phyloP scores from a whole-genome alignment of 192 early-diverging fungal species.

The Jimgerdemannia lactiflua region DNA sequence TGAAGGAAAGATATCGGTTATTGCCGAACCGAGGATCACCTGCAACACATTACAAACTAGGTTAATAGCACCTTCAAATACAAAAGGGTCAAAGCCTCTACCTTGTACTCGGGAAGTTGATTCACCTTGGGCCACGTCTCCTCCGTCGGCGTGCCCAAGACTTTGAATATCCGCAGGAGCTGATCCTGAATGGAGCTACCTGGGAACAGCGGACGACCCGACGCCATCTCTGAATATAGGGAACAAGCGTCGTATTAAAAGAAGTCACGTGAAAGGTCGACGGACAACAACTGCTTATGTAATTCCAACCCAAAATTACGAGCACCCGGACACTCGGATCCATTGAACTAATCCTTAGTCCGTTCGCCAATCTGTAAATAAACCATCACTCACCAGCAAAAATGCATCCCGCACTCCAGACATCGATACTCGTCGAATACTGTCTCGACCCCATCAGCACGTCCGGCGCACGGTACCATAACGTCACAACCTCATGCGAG shows the following conservation, averaged over 20 bases:
- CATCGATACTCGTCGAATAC: constrained; percentile 85
- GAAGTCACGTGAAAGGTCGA: too few species aligned
- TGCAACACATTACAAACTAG: neutral
- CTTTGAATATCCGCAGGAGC: constrained; percentile 88
- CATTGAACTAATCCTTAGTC: neutral
- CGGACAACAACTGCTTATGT: neutral
- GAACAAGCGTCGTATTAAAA: neutral
- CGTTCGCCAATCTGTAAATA: neutral
- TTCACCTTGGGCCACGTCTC: constrained; percentile 84
- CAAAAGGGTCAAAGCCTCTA: constrained; percentile 13
- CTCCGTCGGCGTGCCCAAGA: constrained; percentile 79
- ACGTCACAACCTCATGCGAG: constrained; percentile 83
- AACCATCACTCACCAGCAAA: constrained; percentile 58
- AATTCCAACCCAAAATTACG: neutral
- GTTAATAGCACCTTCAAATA: neutral
- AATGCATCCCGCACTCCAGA: constrained; percentile 88
- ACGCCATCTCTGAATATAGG: constrained; percentile 66
- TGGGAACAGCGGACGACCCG: constrained; percentile 87
- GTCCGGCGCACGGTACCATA: constrained; percentile 89
- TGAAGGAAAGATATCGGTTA: too few species aligned
- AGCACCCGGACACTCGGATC: neutral
- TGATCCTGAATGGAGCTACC: constrained; percentile 89
- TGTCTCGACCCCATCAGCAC: constrained; percentile 86
- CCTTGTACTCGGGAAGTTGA: constrained; percentile 87
- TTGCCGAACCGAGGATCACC: neutral